Evolutionary conservation across 805 yeast genomes (phyloP).

Genomic region (Pichia eremophila): DNA sequence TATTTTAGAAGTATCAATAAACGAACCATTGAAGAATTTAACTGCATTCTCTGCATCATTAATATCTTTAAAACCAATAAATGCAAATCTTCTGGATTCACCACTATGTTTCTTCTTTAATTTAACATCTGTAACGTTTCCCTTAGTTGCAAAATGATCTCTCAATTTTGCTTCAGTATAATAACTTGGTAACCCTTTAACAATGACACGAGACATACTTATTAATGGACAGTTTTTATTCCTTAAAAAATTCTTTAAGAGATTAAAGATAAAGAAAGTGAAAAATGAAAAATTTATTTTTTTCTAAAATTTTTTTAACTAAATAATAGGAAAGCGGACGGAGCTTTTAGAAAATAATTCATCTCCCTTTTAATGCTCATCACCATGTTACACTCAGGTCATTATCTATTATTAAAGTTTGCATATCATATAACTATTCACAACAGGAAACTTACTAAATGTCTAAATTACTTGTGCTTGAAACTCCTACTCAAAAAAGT

Average conservation of each 20-base stretch:
- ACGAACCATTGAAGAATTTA: conserved; percentile 63
- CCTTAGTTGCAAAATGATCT: conserved; percentile 49
- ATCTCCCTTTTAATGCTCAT: too few relatives aligned
- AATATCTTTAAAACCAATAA: conserved; percentile 71
- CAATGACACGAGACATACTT: conserved; percentile 78
- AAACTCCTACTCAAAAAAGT: background rate
- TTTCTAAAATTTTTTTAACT: too few relatives aligned
- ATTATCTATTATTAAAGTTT: too few relatives aligned
- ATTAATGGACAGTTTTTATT: too few relatives aligned
- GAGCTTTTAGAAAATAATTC: too few relatives aligned
- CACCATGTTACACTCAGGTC: too few relatives aligned
- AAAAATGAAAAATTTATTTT: background rate
- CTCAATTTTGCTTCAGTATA: conserved; percentile 63
- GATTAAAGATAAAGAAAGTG: too few relatives aligned
- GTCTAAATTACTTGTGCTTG: background rate
- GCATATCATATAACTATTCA: too few relatives aligned
- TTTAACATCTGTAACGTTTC: conserved; percentile 62
- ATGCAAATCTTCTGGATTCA: conserved; percentile 86
- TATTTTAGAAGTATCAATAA: conserved; percentile 72
- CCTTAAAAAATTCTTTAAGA: too few relatives aligned
- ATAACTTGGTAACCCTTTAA: conserved; percentile 78
- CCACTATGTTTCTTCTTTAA: conserved; percentile 75
- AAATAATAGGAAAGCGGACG: too few relatives aligned
- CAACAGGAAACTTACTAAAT: background rate
- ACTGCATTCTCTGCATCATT: conserved; percentile 76